These are phyloP conservation scores for Carpinus fangiana DNA, from an alignment of 306 rosid species.

Conservation along the genomic window DNA sequence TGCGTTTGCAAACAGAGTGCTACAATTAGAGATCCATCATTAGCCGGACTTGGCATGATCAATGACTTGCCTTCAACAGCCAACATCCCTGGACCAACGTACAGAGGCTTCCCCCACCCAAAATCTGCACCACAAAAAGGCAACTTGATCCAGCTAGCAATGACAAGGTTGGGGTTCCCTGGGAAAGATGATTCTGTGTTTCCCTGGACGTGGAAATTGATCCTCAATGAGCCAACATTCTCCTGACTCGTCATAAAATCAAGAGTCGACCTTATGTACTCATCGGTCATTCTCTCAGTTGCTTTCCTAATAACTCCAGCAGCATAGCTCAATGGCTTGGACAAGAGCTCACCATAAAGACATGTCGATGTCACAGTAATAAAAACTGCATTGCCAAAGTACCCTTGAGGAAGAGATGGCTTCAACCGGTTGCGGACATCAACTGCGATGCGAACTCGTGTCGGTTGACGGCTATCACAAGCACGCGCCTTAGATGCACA, in stretches of 20 bases:
- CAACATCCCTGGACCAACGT: slow-evolving; percentile 38
- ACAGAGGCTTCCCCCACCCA: slow-evolving; percentile 36
- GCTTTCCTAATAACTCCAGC: slow-evolving; percentile 22
- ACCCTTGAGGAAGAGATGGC: slow-evolving; percentile 27
- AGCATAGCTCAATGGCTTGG: slow-evolving; percentile 16
- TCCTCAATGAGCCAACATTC: slow-evolving; percentile 29
- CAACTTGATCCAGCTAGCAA: slow-evolving; percentile 48
- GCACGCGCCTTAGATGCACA: slow-evolving; percentile 31
- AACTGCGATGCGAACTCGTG: slow-evolving; percentile 32
- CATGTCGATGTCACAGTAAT: slow-evolving; percentile 22
- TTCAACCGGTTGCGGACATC: not conserved
- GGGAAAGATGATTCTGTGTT: not conserved
- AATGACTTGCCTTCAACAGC: slow-evolving; percentile 48
- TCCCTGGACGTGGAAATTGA: slow-evolving; percentile 22
- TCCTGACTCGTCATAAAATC: slow-evolving; percentile 3
- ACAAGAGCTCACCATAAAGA: not conserved
- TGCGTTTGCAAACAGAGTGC: slow-evolving; percentile 30
- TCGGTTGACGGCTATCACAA: slow-evolving; percentile 22
- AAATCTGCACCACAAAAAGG: slow-evolving; percentile 23
- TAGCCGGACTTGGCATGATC: slow-evolving; percentile 17
- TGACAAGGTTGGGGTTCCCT: slow-evolving; percentile 36
- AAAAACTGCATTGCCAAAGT: slow-evolving; percentile 32
- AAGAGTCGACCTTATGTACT: slow-evolving; percentile 30
- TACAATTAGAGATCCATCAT: slow-evolving; percentile 21
- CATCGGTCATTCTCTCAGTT: slow-evolving; percentile 14